A percentile compares a stretch with the other conserved stretches of the same genome.
Conservation (phyloP, 73 alveolate species). For the Paramecium sexaurelia region DNA sequence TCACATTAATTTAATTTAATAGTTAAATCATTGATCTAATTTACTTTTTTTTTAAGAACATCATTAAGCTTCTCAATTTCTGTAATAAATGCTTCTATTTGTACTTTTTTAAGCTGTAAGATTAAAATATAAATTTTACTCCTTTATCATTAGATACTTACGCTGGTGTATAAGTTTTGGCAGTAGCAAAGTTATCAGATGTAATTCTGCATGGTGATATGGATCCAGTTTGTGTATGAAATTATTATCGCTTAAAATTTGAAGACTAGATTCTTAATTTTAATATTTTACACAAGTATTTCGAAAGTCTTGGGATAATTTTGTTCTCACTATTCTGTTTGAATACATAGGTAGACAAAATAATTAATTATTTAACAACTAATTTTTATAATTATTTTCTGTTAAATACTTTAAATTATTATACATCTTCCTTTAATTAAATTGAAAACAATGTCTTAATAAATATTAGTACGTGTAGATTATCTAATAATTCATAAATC, state of each 20-base stretch:
- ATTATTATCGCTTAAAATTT: neutral
- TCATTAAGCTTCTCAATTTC: conserved; percentile 6
- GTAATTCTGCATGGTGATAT: conserved; percentile 23
- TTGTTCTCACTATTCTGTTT: conserved; percentile 31
- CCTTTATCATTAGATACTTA: neutral
- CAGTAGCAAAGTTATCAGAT: neutral
- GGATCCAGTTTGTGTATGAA: conserved; percentile 13
- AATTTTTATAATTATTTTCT: neutral
- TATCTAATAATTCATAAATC: too few relatives aligned
- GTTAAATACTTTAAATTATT: neutral
- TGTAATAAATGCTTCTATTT: neutral
- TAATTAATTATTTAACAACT: conserved; percentile 24
- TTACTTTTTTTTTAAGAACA: neutral
- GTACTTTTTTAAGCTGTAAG: neutral
- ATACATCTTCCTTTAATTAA: neutral
- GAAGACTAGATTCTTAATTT: neutral
- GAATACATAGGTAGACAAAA: conserved; percentile 26
- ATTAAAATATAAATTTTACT: neutral
- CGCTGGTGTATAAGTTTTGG: neutral
- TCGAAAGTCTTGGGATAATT: conserved; percentile 1
- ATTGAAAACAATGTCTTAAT: too few relatives aligned
- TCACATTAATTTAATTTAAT: neutral
- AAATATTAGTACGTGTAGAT: too few relatives aligned
- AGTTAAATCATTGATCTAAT: neutral
- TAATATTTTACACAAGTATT: neutral